phyloP scores from a whole-genome alignment of 169 alveolate genomes.

The Perkinsus olseni region DNA sequence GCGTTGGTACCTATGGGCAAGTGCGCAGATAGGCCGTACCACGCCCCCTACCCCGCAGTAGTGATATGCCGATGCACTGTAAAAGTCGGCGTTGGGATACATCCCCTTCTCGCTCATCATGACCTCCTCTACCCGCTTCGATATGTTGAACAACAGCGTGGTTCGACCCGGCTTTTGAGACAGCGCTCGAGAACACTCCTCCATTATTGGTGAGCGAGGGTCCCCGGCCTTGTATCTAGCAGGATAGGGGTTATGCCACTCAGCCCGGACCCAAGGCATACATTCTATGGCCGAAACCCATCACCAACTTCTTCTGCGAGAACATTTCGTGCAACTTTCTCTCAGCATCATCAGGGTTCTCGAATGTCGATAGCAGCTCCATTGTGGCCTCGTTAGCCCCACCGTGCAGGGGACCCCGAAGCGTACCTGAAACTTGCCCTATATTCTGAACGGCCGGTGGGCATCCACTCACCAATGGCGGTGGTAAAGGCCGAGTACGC shows the following conservation, averaged over 20 bases:
- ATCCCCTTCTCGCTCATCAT: constrained; percentile 49
- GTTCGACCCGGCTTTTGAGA: constrained; percentile 34
- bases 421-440: constrained; percentile 15
- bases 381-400: constrained; percentile 79
- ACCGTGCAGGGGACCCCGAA: constrained; percentile 71
- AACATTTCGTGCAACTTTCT: constrained; percentile 38
- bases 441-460: background rate
- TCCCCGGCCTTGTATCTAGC: constrained; percentile 57
- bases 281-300: constrained; percentile 74
- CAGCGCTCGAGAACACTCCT: constrained; percentile 35
- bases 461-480: constrained; percentile 39
- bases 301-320: constrained; percentile 39
- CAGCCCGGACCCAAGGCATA: background rate
- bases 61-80: constrained; percentile 55
- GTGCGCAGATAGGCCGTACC: background rate
- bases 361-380: constrained; percentile 37
- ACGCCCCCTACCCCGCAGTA: constrained; percentile 26
- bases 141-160: constrained; percentile 31
- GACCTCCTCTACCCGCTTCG: constrained; percentile 45
- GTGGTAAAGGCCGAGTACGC: constrained; percentile 52
- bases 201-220: constrained; percentile 60
- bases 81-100: constrained; percentile 69
- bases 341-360: constrained; percentile 26
- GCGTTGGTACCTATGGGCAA: constrained; percentile 30
- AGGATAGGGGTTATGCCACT: background rate